Conservation (phyloP, 2,329 filamentous ascomycete species). For the Phialophora tarda region DNA sequence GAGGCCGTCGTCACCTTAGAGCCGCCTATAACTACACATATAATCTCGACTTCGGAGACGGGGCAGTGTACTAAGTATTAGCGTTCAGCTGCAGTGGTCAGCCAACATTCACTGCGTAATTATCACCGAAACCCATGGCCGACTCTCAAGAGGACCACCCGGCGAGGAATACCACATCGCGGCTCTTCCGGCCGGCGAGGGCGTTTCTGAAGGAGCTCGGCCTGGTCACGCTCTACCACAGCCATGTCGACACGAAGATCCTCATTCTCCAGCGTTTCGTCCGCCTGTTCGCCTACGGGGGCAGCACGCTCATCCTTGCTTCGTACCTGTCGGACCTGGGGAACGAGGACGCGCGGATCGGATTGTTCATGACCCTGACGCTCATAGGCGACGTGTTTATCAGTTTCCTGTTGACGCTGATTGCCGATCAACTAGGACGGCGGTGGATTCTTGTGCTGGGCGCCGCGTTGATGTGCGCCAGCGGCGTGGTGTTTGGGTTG, state of each 20-base stretch:
- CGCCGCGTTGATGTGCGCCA: conserved; percentile 60
- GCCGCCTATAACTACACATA: background rate
- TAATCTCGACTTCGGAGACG: background rate
- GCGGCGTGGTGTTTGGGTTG: conserved; percentile 62
- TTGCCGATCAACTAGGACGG: conserved; percentile 64
- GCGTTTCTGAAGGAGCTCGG: conserved; percentile 44
- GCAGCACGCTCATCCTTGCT: conserved; percentile 65
- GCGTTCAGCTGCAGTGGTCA: background rate
- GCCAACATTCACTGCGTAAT: background rate
- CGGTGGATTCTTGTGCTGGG: conserved; percentile 60
- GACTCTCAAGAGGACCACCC: background rate
- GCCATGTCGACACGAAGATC: conserved; percentile 48
- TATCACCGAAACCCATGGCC: background rate
- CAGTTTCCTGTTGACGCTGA: conserved; percentile 62
- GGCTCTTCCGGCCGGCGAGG: conserved; percentile 16
- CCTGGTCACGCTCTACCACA: conserved; percentile 47
- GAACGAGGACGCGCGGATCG: conserved; percentile 64
- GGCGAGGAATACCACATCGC: background rate
- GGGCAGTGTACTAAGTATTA: background rate
- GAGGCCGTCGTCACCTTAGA: background rate
- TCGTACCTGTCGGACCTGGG: conserved; percentile 64
- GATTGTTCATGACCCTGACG: conserved; percentile 69
- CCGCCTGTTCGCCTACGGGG: conserved; percentile 69
- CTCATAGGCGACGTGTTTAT: conserved; percentile 66
- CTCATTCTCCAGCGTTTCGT: conserved; percentile 52